These are phyloP conservation scores for Colletotrichum limetticola DNA, from an alignment of 2,329 filamentous ascomycete species.

Conservation along the genomic window DNA sequence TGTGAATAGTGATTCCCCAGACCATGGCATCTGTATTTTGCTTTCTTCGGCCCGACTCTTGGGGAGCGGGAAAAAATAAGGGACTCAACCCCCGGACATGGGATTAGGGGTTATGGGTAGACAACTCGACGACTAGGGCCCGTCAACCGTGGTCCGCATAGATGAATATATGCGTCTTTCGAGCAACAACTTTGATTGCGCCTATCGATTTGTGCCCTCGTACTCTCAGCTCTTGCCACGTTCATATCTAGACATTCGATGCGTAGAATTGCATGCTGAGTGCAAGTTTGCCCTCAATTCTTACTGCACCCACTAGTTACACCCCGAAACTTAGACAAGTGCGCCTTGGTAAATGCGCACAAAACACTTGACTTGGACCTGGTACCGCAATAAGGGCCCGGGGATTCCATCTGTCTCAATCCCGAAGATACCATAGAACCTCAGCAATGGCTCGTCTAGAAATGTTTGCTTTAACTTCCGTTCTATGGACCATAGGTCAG, in stretches of 20 bases:
- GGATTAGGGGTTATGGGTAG: slow-evolving; percentile 25
- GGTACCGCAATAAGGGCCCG: no score
- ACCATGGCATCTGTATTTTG: slow-evolving; percentile 43
- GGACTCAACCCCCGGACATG: slow-evolving; percentile 32
- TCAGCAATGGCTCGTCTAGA: no score
- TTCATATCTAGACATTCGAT: neutral
- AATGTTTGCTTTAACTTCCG: no score
- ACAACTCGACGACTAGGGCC: slow-evolving; percentile 40
- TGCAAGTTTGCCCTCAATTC: no score
- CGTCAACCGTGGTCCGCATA: slow-evolving; percentile 56
- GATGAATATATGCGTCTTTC: slow-evolving; percentile 27
- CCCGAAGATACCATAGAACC: no score
- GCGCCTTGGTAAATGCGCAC: no score
- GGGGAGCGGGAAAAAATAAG: slow-evolving; percentile 22
- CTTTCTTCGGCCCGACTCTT: slow-evolving; percentile 33
- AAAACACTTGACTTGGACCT: no score
- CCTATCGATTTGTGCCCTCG: no score
- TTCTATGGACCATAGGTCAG: no score
- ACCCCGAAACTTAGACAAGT: no score
- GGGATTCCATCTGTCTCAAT: no score
- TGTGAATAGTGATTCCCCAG: slow-evolving; percentile 44
- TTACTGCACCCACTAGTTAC: no score
- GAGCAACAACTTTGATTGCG: neutral
- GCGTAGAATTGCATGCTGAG: neutral
- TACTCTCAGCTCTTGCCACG: neutral